phyloP scores from a whole-genome alignment of 768 basidiomycete genomes.

The Trametes punicea region DNA sequence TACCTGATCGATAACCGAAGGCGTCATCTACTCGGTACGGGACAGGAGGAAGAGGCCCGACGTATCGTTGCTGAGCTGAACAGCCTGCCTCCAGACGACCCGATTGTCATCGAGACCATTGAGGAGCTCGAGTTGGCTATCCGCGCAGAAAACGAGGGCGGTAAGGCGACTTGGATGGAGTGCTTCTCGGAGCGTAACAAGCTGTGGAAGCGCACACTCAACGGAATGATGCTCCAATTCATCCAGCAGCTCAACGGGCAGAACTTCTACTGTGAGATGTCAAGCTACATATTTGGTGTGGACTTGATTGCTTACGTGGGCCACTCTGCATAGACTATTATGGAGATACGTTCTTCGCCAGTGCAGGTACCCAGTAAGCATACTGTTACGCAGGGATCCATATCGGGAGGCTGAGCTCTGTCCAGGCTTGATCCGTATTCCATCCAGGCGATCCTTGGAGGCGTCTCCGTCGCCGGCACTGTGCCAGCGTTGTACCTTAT shows the following conservation, averaged over 20 bases:
- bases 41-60: slow-evolving; percentile 51
- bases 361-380: slow-evolving; percentile 58
- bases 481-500: slow-evolving; percentile 69
- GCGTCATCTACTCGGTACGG: slow-evolving; percentile 65
- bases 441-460: slow-evolving; percentile 76
- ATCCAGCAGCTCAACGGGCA: slow-evolving; percentile 80
- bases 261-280: slow-evolving; percentile 67
- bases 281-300: background rate
- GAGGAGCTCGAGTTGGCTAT: slow-evolving; percentile 67
- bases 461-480: slow-evolving; percentile 68
- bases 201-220: slow-evolving; percentile 70
- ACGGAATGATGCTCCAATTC: slow-evolving; percentile 83
- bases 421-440: slow-evolving; percentile 60
- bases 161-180: slow-evolving; percentile 75
- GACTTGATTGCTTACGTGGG: slow-evolving; percentile 9
- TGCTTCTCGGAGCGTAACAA: slow-evolving; percentile 69
- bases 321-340: slow-evolving; percentile 67
- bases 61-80: slow-evolving; percentile 65
- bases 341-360: slow-evolving; percentile 78
- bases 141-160: slow-evolving; percentile 72
- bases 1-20: slow-evolving; percentile 29
- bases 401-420: background rate
- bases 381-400: background rate
- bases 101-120: slow-evolving; percentile 54
- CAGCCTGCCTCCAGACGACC: slow-evolving; percentile 54